Percentiles rank a stretch among this genome's conserved stretches.
phyloP scores from a whole-genome alignment of 1,139 yeast species.

The Magnusiomyces suaveolens region DNA sequence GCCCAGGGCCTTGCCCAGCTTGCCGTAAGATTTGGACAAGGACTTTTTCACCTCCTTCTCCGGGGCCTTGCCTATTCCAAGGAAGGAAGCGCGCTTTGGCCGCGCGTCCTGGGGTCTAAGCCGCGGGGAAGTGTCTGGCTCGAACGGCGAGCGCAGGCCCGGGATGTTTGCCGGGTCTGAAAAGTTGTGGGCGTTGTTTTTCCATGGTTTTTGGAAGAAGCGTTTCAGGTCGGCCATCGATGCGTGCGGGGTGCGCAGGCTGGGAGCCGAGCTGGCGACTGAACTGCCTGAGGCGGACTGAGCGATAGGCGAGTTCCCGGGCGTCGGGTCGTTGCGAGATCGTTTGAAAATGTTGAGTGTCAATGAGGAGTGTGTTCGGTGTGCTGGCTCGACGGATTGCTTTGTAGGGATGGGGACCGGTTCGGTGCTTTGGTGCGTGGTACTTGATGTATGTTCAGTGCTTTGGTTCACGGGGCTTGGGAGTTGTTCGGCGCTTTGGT shows the following conservation, averaged over 20 bases:
- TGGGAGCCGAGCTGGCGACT: background rate
- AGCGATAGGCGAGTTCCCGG: conserved; percentile 19
- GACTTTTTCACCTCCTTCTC: conserved; percentile 28
- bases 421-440: too few relatives aligned
- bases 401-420: too few relatives aligned
- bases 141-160: conserved; percentile 3
- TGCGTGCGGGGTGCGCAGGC: conserved; percentile 13
- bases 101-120: background rate
- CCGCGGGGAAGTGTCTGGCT: conserved; percentile 2
- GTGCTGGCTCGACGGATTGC: too few relatives aligned
- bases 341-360: conserved; percentile 21
- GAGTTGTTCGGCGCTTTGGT: too few relatives aligned
- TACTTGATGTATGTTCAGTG: too few relatives aligned
- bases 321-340: too few relatives aligned
- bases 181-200: conserved; percentile 13
- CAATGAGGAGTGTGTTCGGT: conserved; percentile 24
- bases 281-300: background rate
- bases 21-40: conserved; percentile 66
- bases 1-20: conserved; percentile 78
- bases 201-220: conserved; percentile 29
- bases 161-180: conserved; percentile 4
- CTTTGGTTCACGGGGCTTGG: too few relatives aligned
- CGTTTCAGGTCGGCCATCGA: conserved; percentile 29
- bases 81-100: background rate
- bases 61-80: background rate